Evolutionary conservation across 257 asterid species (phyloP), one percentile per base, ranked within the genome.

Genomic region (Handroanthus guayacan): DNA sequence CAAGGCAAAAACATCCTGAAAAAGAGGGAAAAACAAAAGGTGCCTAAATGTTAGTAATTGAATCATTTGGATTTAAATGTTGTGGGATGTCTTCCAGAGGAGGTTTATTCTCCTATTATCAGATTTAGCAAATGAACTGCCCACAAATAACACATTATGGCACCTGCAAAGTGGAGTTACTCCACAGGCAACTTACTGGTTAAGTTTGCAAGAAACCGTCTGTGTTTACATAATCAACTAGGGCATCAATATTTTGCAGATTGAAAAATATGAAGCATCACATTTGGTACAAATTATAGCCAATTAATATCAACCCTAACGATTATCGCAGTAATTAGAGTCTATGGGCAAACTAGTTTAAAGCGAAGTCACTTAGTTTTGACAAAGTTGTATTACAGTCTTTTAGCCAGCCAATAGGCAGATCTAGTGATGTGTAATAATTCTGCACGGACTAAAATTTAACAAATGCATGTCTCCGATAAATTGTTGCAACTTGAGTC

Each of bases 251-350:
- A 62, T 9, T 52, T 25, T 20, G 54, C 67, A 11, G 67, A 18
- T 18, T 11, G 14, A 34, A 51, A 60, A 45, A 5, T 20, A 36
- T 36, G 54, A 48, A 39, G 64, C 31, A 25, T n/a, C n/a, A 43
- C 78, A 61, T 31, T 44, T 34, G 14, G 43, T 51, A 10, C 71
- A 62, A 62, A 34, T 43, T 52, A 37, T 48, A 9, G 71, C 44
- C 13, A 62, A 74, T 73, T 72, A 31, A 60, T 36, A 34, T 38
- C 16, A 16, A 52, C 36, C 67, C 17, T 8, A 11, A 10, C 0
- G 1, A 12, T 34, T 34, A 61, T 12, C 31, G 45, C 45, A 34
- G 18, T 34, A 34, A 11, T 48, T 48, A 10, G 31, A 6, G 55
- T 48, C 67, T 61, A 61, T 5, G 3, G 43, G n/a, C 17, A 34